Percentiles rank a stretch among this genome's conserved stretches.
Evolutionary conservation across 1,284 basidiomycete genomes (phyloP).

Genomic region (Austroboletus olivaceoglutinosus): DNA sequence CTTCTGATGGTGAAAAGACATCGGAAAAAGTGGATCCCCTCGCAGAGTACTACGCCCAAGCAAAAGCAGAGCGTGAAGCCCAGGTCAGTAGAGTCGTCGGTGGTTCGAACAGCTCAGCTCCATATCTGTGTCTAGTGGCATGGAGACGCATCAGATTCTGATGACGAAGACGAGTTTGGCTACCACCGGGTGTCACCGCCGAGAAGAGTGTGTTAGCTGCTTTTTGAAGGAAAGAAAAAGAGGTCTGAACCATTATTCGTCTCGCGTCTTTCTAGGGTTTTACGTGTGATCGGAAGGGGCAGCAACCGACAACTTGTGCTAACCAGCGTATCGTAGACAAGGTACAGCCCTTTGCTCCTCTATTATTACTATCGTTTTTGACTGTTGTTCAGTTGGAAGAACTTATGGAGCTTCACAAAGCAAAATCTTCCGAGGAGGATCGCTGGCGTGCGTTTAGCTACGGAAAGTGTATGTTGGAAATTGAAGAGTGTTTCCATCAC

Average conservation of each 20-base stretch:
- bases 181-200: not conserved
- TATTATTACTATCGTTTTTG: conserved; percentile 2
- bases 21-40: conserved; percentile 49
- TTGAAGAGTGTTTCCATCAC: not conserved
- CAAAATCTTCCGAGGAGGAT: conserved; percentile 55
- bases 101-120: not conserved
- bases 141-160: conserved; percentile 25
- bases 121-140: conserved; percentile 18
- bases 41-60: conserved; percentile 58
- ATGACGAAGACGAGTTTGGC: conserved; percentile 14
- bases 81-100: conserved; percentile 33
- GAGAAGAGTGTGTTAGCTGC: conserved; percentile 14
- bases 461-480: conserved; percentile 49
- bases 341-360: conserved; percentile 35
- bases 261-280: conserved; percentile 44
- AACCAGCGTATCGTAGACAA: conserved; percentile 72
- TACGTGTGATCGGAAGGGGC: conserved; percentile 54
- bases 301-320: conserved; percentile 35
- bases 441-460: conserved; percentile 62
- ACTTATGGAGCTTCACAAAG: conserved; percentile 57
- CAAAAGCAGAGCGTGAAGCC: conserved; percentile 46
- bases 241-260: not conserved
- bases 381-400: conserved; percentile 51
- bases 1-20: conserved; percentile 1
- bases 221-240: not conserved